Base-by-base conservation (phyloP, 768 basidiomycete species). In the Termitomyces sp. region DNA sequence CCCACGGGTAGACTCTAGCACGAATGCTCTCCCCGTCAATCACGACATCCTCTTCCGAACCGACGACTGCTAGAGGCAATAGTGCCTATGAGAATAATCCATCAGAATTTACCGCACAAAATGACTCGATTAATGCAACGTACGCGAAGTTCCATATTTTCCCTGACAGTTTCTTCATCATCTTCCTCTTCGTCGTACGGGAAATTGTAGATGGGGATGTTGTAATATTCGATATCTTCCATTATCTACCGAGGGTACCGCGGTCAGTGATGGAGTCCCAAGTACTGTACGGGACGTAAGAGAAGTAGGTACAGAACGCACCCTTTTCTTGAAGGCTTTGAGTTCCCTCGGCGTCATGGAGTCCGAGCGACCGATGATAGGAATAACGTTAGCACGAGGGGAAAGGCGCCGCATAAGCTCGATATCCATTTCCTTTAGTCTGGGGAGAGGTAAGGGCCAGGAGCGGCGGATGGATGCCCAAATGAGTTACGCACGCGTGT, bases 141-240 rank as follows among this genome's bases (percentile, higher is more conserved):
- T 59, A 87, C 87, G 39, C 92, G 77, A n/a, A 95, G 78, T 70
- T 94, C 91, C 70, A 84, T 84, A 70, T 94, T 94, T 69, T 94
- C 92, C 56, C 82, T 79, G 58, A 96, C 89, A 5, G 92, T 94
- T 43, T 94, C 92, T 65, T 93, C 89, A 63, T 95, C 93, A 62
- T 96, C 93, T 70, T 96, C 93, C 64, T 96, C 93, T 4, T 88
- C 81, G 62, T 94, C 92, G 68, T 93, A 95, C 0, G 92, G 92
- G 81, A 95, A 95, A 77, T 94, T 94, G 76, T 94, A 94, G 44
- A 94, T 84, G 1, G 91, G 91, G 60, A 95, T 94, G 54, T 85
- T 81, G 70, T 92, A 92, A 75, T 91, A 77, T 63, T 89, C 87
- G 61, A 96, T 94, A 63, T 96, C 93, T 69, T 96, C 92, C 89